Evolutionary conservation across 371 early-diverging fungal genomes (phyloP), one percentile per base, ranked within the genome.

Genomic region (Haplosporangium sp.): DNA sequence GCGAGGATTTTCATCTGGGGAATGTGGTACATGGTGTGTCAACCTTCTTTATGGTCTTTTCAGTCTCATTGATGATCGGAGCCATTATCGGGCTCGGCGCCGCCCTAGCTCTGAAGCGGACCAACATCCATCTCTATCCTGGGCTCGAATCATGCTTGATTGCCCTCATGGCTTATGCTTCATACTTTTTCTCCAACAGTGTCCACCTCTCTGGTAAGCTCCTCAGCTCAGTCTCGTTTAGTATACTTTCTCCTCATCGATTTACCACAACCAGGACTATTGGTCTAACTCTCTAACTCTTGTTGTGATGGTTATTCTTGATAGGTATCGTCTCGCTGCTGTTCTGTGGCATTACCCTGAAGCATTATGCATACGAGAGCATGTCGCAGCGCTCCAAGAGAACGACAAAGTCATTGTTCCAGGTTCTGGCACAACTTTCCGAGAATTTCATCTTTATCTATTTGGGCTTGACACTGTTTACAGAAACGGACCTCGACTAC

Each of bases 381-480:
- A 86, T 98, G 87, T 93, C 93, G 1, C 55, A 82, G 11, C 84
- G 86, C 38, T 90, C 92, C 38, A 87, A 93, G 75, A 74, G 90
- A 40, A 94, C 96, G 0, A 95, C 95, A 37, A 92, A 93, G 74
- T 92, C 92, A 64, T 86, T 96, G 83, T 96, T 95, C 81, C 91
- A 93, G 41, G 91, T 98, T n/a, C 82, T 96, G 40, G 90, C 95
- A 0, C 94, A 95, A 66, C 85, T 97, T 18, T 91, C 94, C 0
- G 98, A 98, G 70, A 96, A 95, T 72, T 97, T 98, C 76, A 93
- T 96, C 71, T 98, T 97, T 75, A 95, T 98, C 67, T 96, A 97
- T 69, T 86, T 98, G 29, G 98, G 97, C 11, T 86, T 98, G 55
- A 93, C 96, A 21, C 84, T 97, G 53, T 97, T 96, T 75, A 94